A percentile compares a stretch with the other conserved stretches of the same genome.
Conservation (phyloP, 805 yeast genomes). For the Allodekkera sacchari region DNA sequence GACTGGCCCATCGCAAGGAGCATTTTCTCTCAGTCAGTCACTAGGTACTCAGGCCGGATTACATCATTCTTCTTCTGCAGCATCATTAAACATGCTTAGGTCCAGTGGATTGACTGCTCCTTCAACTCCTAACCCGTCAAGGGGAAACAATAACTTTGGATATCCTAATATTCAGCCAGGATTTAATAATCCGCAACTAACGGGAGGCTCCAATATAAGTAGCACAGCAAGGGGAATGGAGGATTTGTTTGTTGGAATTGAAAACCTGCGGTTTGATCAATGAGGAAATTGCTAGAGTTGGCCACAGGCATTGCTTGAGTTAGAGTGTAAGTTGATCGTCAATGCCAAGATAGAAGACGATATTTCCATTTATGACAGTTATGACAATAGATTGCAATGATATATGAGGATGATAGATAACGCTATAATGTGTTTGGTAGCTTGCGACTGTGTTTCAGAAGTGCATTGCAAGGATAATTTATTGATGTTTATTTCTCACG, state of each 20-base stretch:
- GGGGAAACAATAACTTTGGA: conserved; percentile 3
- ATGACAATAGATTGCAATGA: too few species aligned
- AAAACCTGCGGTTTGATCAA: conserved; percentile 18
- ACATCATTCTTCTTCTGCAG: conserved; percentile 25
- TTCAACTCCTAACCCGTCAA: conserved; percentile 12
- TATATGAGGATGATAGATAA: too few species aligned
- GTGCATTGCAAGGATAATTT: too few species aligned
- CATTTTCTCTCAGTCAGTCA: too few species aligned
- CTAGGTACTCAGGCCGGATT: conserved; percentile 5
- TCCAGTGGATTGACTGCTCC: conserved; percentile 18
- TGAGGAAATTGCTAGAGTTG: not conserved
- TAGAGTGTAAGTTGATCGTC: too few species aligned
- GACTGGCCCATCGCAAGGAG: conserved; percentile 5
- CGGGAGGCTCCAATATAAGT: conserved; percentile 19
- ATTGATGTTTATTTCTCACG: too few species aligned
- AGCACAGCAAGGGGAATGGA: conserved; percentile 14
- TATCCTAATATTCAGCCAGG: conserved; percentile 8
- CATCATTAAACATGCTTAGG: conserved; percentile 21
- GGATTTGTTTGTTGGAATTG: conserved; percentile 22
- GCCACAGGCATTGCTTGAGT: too few species aligned
- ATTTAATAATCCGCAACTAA: conserved; percentile 19
- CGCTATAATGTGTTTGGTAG: too few species aligned
- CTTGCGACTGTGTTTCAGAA: too few species aligned
- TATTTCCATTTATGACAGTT: too few species aligned
- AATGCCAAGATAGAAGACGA: too few species aligned